Base-by-base conservation (phyloP, 495 filamentous ascomycete species). In the Parathielavia appendiculata region DNA sequence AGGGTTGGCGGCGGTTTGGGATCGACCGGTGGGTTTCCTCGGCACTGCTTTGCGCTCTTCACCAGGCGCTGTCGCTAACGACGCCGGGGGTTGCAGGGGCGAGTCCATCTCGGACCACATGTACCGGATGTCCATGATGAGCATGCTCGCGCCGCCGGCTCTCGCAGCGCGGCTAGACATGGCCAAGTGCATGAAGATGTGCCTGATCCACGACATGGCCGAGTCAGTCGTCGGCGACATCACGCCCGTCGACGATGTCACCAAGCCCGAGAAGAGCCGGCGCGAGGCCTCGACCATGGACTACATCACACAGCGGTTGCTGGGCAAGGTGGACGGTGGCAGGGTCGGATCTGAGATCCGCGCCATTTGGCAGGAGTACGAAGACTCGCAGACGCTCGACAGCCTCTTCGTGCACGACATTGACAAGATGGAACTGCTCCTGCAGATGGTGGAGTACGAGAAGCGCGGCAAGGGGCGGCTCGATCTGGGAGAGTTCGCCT, bases 81-180 rank as follows among this genome's bases (percentile, higher is more conserved):
- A 30, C 30, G 58, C 44, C 60, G 4, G 13, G 12, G 13, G 12
- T 9, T 46, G 34, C 49, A 75, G 72, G 22, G 79, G 79, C 59
- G 93, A 98, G 73, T 93, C 89, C 1, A 96, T 98, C 71, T 81
- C 90, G 26, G 93, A 98, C 74, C 93, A 98, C 78, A 98, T 98
- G 93, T 97, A 98, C 74, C 90, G 93, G 68, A 98, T 98, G 93
- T 90, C 92, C 49, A 83, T 98, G 66, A 89, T 97, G 75, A 89
- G 89, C 36, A 88, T 98, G 84, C 81, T 97, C 52, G 91, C 90
- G n/a, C 95, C 93, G 17, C 75, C 86, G 0, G 77, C 89, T 14
- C 81, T 95, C 12, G 75, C 85, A 11, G 67, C 80, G 12, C 76
- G 75, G 32, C 71, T 98, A 63, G 84, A 97, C 69, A 80, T 96